Evolutionary conservation across 345 rosid genomes (phyloP), one percentile per base, ranked within the genome.

Genomic region (Aquilaria sinensis): DNA sequence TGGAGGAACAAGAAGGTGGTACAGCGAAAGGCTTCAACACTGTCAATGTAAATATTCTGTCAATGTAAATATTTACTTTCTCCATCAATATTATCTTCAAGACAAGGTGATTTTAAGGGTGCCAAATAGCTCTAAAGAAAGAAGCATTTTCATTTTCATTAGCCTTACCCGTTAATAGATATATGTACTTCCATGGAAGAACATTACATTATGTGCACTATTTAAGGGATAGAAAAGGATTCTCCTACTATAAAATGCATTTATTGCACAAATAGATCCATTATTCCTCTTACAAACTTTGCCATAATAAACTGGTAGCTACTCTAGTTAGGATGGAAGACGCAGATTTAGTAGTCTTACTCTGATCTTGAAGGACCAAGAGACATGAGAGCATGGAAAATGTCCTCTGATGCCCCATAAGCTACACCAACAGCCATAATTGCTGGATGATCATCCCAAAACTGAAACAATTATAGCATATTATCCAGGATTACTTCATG

Each of bases 361-460:
- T 91, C 99, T 46, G 90, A 77, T 72, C 99, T 75, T 48, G 86
- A 80, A 15, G 89, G 78, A 63, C 92, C 96, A 59, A 88, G 85
- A 65, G 97, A 89, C 96, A 89, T 87, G 11, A 95, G 77, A 1
- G 86, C 72, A 48, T 65, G 79, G 71, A 89, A 95, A 70, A 95
- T 81, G 69, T 87, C 85, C 69, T 91, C 99, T 43, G 96, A 81
- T 67, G 87, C 75, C 60, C 92, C 97, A 58, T 87, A 84, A 60
- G 87, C 83, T 57, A 81, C 76, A 16, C 99, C 96, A 65, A 95
- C 99, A 1, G 96, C 97, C 97, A 95, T 95, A 66, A 91, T 76
- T 70, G 96, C 99, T 1, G 96, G 90, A 62, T 95, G 81, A 74
- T 87, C 87, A 70, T 87, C 96, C 97, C 99, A 91, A 53, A 76